Evolutionary conservation across 225 moss, liverwort and hornwort species (phyloP), one percentile per base, ranked within the genome.

Genomic region (Rhytidiadelphus loreus): DNA sequence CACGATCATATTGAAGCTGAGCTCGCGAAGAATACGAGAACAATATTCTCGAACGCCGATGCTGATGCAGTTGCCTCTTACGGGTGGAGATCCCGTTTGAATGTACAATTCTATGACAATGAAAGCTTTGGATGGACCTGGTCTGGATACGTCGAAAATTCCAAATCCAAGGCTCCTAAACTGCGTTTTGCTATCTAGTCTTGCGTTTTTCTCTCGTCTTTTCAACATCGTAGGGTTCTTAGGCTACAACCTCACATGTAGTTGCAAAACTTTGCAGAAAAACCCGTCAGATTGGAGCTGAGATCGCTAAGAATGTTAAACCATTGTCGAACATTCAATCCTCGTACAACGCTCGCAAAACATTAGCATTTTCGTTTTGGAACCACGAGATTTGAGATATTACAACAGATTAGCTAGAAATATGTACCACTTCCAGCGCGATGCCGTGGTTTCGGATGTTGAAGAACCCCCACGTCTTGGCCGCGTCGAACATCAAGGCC

Each of bases 401-500:
- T 50, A 10, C n/a, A 28, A 39, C 53, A 43, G 13, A 65, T 32
- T 43, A 16, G 12, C 12, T 53, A 29, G 75, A 64, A 53, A 10
- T 18, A 26, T 69, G 50, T 85, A 95, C 91, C 33, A 79, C 77
- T 57, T 94, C 93, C 28, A 86, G 65, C 6, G 94, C 58, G 28
- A 94, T 82, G 66, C 92, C 90, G 81, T 95, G 95, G 76, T 94
- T 94, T n/a, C 76, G 86, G 22, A 95, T 83, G 58, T 90, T 88
- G 90, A 95, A 94, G 82, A 95, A 95, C 3, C 95, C 95, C 93
- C 92, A 92, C 46, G 80, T 73, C 56, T 87, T 89, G 7, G 94
- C 92, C 5, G 90, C 86, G 69, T 88, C 86, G 35, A 93, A 50
- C 89, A 92, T 94, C 69, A 78, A 50, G 3, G 92, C 91, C 41